Evolutionary conservation across 805 yeast species (phyloP).

Genomic region (Metschnikowia rubicola): DNA sequence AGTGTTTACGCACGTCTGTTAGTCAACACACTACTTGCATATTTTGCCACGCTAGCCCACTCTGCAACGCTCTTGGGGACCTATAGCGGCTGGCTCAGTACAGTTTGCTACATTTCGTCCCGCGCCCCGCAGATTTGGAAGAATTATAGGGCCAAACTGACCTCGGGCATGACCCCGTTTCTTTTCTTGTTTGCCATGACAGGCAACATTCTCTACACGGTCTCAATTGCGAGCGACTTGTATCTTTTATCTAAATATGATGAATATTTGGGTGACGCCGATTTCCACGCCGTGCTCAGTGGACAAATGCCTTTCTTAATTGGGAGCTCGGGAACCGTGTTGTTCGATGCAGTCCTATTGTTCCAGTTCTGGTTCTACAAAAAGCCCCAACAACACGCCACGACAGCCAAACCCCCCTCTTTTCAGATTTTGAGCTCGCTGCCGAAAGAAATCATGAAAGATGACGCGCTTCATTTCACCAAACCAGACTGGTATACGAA

Average conservation of each 20-base stretch:
- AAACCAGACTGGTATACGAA: constrained; percentile 41
- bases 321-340: constrained; percentile 24
- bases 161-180: constrained; percentile 33
- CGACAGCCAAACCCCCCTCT: neutral
- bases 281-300: constrained; percentile 15
- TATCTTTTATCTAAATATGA: constrained; percentile 20
- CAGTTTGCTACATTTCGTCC: constrained; percentile 30
- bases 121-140: constrained; percentile 36
- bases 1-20: neutral
- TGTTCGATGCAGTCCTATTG: constrained; percentile 29
- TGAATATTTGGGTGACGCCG: constrained; percentile 12
- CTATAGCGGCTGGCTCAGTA: constrained; percentile 33
- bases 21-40: neutral
- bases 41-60: constrained; percentile 1
- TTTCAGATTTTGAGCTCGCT: neutral
- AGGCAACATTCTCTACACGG: constrained; percentile 34
- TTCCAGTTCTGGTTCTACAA: constrained; percentile 31
- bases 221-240: constrained; percentile 32
- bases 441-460: neutral
- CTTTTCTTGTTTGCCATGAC: constrained; percentile 35
- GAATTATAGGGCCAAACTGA: constrained; percentile 28
- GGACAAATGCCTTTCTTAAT: constrained; percentile 20
- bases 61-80: constrained; percentile 22
- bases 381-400: neutral
- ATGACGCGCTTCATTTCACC: constrained; percentile 23